Percentiles rank a stretch among this genome's conserved stretches.
phyloP scores from a whole-genome alignment of 2,329 filamentous ascomycete species.

The Blumeriella jaapii region DNA sequence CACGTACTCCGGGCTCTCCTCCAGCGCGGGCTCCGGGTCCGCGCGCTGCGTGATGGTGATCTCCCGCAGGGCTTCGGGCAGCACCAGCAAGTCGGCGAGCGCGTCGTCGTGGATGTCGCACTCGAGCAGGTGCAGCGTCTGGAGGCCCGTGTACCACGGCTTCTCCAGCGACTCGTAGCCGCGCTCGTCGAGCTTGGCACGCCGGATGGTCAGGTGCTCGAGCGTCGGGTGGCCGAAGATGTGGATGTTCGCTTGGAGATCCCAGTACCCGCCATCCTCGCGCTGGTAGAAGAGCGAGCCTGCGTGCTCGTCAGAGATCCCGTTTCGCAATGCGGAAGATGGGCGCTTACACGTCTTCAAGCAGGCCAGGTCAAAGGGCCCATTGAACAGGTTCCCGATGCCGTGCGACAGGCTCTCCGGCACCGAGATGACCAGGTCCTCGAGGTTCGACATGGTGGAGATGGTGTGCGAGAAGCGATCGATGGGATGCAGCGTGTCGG shows the following conservation, averaged over 20 bases:
- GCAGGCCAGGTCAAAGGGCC: constrained; percentile 38
- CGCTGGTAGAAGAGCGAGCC: constrained; percentile 34
- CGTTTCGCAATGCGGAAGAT: neutral
- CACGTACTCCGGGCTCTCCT: constrained; percentile 37
- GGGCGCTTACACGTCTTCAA: constrained; percentile 32
- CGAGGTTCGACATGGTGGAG: constrained; percentile 38
- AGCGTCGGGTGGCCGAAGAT: constrained; percentile 39
- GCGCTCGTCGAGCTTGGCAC: constrained; percentile 35
- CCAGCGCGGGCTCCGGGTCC: constrained; percentile 28
- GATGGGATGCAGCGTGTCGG: constrained; percentile 26
- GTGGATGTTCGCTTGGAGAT: constrained; percentile 40
- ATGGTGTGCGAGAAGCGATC: constrained; percentile 37
- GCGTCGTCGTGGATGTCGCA: constrained; percentile 39
- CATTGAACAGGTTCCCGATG: constrained; percentile 38
- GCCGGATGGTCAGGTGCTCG: constrained; percentile 33
- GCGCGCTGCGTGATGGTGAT: constrained; percentile 37
- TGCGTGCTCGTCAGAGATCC: neutral
- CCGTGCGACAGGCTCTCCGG: constrained; percentile 34
- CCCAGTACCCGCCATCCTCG: constrained; percentile 35
- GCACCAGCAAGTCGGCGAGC: constrained; percentile 31
- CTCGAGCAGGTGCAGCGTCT: constrained; percentile 35
- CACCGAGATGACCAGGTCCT: constrained; percentile 35
- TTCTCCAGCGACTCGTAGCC: constrained; percentile 38
- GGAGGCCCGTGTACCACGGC: constrained; percentile 35
- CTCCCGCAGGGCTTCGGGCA: constrained; percentile 34